These are phyloP conservation scores for Solanum pimpinellifolium DNA, from an alignment of 257 asterid species.

Conservation along the genomic window DNA sequence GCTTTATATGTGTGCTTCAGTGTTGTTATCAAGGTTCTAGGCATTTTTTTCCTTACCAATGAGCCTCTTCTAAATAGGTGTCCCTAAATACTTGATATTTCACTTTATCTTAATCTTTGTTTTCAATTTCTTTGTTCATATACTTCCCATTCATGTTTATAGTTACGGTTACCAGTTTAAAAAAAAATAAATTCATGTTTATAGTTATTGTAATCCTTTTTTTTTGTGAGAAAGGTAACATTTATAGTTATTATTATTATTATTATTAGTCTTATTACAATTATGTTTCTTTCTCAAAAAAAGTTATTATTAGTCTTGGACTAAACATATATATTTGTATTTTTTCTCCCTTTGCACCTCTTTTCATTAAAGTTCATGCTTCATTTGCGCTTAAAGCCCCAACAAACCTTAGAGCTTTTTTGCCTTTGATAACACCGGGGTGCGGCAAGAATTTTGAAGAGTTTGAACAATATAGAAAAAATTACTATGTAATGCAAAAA, in stretches of 20 bases:
- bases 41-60: background rate
- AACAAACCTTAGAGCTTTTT: background rate
- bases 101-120: background rate
- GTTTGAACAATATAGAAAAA: background rate
- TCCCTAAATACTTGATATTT: background rate
- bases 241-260: too few relatives aligned
- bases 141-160: background rate
- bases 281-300: background rate
- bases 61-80: background rate
- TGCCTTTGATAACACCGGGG: background rate
- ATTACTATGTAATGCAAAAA: background rate
- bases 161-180: background rate
- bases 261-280: background rate
- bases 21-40: background rate
- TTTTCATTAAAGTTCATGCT: background rate
- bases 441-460: background rate
- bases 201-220: background rate
- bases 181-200: background rate
- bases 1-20: background rate
- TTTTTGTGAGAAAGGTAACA: too few relatives aligned
- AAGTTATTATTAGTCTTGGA: background rate
- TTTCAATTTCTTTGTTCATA: background rate
- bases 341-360: background rate
- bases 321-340: background rate
- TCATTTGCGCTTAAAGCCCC: background rate